phyloP scores from a whole-genome alignment of 2,329 filamentous ascomycete genomes.

The Nectriaceae sp. region DNA sequence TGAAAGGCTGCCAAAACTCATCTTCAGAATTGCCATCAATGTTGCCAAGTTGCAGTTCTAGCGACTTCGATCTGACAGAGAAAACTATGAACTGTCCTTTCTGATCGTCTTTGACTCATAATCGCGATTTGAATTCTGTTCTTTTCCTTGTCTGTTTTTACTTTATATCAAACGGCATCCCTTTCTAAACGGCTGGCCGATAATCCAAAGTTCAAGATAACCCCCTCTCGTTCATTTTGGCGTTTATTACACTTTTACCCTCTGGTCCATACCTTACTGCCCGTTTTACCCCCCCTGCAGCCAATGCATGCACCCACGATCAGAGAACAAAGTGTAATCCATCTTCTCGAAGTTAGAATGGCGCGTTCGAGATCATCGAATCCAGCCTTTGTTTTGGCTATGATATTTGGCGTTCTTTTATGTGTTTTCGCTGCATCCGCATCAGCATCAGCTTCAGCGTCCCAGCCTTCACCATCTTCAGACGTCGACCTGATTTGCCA shows the following conservation, averaged over 20 bases:
- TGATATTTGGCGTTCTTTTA: slow-evolving; percentile 31
- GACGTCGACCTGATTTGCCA: slow-evolving; percentile 65
- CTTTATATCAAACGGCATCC: neutral
- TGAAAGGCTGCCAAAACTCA: slow-evolving; percentile 22
- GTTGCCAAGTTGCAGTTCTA: slow-evolving; percentile 33
- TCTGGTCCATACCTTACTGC: neutral
- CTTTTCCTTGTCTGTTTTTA: slow-evolving; percentile 3
- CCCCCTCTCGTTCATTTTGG: too few relatives aligned
- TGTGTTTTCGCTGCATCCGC: slow-evolving; percentile 26
- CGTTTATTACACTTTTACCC: neutral
- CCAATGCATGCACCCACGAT: too few relatives aligned
- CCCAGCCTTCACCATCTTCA: slow-evolving; percentile 35
- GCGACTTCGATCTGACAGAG: slow-evolving; percentile 25
- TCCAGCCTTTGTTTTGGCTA: slow-evolving; percentile 19
- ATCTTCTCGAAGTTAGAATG: too few relatives aligned
- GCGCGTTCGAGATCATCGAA: slow-evolving; percentile 26
- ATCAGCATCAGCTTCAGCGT: slow-evolving; percentile 31
- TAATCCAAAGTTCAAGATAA: too few relatives aligned
- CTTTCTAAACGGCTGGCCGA: neutral
- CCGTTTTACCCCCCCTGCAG: too few relatives aligned
- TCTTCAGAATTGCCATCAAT: slow-evolving; percentile 6
- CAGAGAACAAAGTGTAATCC: too few relatives aligned
- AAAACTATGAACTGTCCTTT: slow-evolving; percentile 26
- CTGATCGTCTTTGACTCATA: slow-evolving; percentile 23
- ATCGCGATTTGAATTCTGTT: slow-evolving; percentile 6